Base-by-base conservation (phyloP, 2,329 filamentous ascomycete genomes). In the Cytospora piceae region DNA sequence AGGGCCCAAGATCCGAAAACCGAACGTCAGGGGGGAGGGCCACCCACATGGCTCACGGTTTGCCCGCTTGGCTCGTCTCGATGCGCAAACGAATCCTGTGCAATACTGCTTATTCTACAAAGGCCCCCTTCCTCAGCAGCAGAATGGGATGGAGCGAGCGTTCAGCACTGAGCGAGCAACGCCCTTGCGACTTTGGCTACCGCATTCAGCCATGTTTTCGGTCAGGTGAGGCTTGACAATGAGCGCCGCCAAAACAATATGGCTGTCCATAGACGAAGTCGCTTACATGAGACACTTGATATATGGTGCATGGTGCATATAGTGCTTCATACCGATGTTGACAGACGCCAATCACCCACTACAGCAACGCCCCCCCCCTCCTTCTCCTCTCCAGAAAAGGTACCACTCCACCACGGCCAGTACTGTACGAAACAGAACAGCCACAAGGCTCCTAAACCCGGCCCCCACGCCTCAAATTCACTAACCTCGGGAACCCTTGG, bases 401-500 rank as follows among this genome's bases (percentile, higher is more conserved):
- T n/a, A 34, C 8, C 31, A 63, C 55, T 52, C 57, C 60, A 37
- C 39, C 39, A 51, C 58, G 46, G 42, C 61, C 42, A 27, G 52
- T 34, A 52, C 39, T 39, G 34, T 52, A 27, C 37, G 24, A 49
- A 27, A 53, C 65, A 29, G 54, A 39, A 24, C 27, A 31, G 34
- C 37, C 32, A 56, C 54, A 61, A 29, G 55, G 37, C 34, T 42
- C 51, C 54, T 22, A 20, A 20, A 32, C 51, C 29, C 29, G 54
- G 46, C 65, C 65, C 65, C 65, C 65, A 67, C 65, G 65, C 64
- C 51, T 55, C 56, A 46, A 34, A 29, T 29, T 52, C 61, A 22
- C 24, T 52, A 64, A 34, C 8, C 32, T 29, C n/a, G 27, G 27
- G 27, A 29, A 29, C 3, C 27, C 27, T 34, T 34, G 32, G 32